These are phyloP conservation scores for Panaeolus cyanescens DNA, from an alignment of 768 basidiomycete species.

Conservation along the genomic window DNA sequence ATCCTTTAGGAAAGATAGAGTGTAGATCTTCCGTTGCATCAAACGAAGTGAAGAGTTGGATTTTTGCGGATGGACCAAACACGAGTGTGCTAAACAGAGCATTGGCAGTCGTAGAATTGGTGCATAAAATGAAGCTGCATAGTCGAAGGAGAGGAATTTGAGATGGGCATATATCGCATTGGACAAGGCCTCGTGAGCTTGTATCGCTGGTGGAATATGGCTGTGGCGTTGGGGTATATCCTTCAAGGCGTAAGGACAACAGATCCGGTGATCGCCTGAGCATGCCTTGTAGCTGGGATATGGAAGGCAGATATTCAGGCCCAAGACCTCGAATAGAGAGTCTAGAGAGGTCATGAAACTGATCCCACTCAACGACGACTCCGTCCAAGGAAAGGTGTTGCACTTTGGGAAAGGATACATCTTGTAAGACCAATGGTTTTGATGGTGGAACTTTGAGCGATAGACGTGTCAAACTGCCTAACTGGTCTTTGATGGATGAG, in stretches of 20 bases:
- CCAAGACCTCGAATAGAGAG: slow-evolving; percentile 35
- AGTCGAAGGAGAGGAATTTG: slow-evolving; percentile 23
- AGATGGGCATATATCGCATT: not conserved
- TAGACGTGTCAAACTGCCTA: slow-evolving; percentile 30
- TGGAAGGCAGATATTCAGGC: slow-evolving; percentile 31
- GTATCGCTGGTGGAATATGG: not conserved
- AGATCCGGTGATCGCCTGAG: slow-evolving; percentile 33
- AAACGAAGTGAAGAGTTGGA: slow-evolving; percentile 28
- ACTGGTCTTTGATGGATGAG: slow-evolving; percentile 22
- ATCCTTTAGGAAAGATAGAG: slow-evolving; percentile 27
- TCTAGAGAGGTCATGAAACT: slow-evolving; percentile 30
- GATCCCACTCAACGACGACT: slow-evolving; percentile 36
- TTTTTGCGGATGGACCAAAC: slow-evolving; percentile 22
- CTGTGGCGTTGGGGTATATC: slow-evolving; percentile 23
- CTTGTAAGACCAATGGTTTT: slow-evolving; percentile 18
- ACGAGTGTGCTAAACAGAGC: slow-evolving; percentile 25
- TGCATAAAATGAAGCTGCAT: slow-evolving; percentile 30
- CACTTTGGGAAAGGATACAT: slow-evolving; percentile 30
- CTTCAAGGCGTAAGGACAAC: slow-evolving; percentile 33
- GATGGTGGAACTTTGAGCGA: slow-evolving; percentile 35
- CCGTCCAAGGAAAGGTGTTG: slow-evolving; percentile 34
- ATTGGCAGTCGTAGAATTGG: slow-evolving; percentile 24
- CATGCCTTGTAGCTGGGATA: slow-evolving; percentile 33
- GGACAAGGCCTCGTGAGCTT: not conserved
- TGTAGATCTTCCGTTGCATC: slow-evolving; percentile 23